These are phyloP conservation scores for Mrakia gelida DNA, from an alignment of 768 basidiomycete genomes.

Conservation along the genomic window DNA sequence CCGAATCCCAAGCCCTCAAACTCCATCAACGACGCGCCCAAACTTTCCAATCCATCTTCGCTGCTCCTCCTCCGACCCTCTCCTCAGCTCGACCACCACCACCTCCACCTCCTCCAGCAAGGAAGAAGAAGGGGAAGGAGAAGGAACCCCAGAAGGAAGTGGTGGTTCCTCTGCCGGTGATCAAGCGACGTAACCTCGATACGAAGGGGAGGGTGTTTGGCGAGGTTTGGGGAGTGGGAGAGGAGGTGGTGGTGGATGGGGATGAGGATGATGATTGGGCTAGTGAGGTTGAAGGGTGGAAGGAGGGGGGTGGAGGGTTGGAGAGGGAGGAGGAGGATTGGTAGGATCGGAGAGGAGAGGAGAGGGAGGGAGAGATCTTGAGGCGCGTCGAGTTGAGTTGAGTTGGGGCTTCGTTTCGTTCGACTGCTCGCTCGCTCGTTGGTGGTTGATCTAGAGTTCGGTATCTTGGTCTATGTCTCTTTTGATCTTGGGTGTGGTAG, in stretches of 20 bases:
- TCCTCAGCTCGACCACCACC: not conserved
- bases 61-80: not conserved
- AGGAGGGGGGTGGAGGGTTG: conserved; percentile 13
- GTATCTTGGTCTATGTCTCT: no score
- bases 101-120: not conserved
- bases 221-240: conserved; percentile 24
- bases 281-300: conserved; percentile 30
- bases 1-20: conserved; percentile 17
- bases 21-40: not conserved
- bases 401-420: no score
- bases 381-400: no score
- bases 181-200: not conserved
- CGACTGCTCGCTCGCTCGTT: no score
- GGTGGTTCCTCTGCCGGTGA: not conserved
- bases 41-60: conserved; percentile 24
- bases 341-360: not conserved
- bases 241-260: conserved; percentile 18
- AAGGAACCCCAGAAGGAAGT: not conserved
- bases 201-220: conserved; percentile 4
- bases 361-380: not conserved
- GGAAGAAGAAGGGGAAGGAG: conserved; percentile 5
- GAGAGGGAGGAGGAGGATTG: conserved; percentile 27
- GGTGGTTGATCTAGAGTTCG: no score
- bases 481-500: no score
- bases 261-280: conserved; percentile 30